Conservation (phyloP, 257 asterid genomes). For the Salvia rosmarinus region DNA sequence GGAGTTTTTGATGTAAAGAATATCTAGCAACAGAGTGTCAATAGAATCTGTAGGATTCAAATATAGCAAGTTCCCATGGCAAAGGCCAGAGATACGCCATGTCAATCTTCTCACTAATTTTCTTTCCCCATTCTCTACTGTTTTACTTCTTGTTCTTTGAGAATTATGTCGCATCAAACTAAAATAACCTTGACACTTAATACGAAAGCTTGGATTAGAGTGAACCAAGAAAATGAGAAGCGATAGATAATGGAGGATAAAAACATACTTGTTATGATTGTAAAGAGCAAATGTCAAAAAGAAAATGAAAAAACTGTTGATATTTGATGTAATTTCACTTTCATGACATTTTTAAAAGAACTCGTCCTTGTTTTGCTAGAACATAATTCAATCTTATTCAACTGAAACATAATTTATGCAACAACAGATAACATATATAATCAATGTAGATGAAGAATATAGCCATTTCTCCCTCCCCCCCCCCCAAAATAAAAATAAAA, state of each 20-base stretch:
- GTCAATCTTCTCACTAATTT: constrained; percentile 5
- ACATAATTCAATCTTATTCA: background rate
- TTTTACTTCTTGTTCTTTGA: background rate
- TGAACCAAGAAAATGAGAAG: constrained; percentile 3
- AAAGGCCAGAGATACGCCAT: background rate
- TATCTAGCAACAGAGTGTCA: background rate
- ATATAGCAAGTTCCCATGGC: background rate
- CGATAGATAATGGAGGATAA: background rate
- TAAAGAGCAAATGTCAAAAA: background rate
- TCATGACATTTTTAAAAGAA: background rate
- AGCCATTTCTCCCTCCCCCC: background rate
- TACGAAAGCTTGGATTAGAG: background rate
- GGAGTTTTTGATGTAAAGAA: background rate
- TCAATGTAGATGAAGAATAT: background rate
- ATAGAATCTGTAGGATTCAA: background rate
- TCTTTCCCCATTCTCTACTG: background rate
- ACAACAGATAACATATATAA: background rate
- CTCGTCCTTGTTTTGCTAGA: background rate
- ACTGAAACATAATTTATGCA: constrained; percentile 3
- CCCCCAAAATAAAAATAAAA: too few species aligned
- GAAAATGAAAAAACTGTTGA: constrained; percentile 1
- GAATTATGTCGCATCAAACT: background rate
- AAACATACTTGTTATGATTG: background rate
- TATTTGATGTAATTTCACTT: constrained; percentile 3
- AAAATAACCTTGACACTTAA: constrained; percentile 5